These are phyloP conservation scores for Trypanosomatidae sp. DNA, from an alignment of 208 protist genomes.

Conservation along the genomic window DNA sequence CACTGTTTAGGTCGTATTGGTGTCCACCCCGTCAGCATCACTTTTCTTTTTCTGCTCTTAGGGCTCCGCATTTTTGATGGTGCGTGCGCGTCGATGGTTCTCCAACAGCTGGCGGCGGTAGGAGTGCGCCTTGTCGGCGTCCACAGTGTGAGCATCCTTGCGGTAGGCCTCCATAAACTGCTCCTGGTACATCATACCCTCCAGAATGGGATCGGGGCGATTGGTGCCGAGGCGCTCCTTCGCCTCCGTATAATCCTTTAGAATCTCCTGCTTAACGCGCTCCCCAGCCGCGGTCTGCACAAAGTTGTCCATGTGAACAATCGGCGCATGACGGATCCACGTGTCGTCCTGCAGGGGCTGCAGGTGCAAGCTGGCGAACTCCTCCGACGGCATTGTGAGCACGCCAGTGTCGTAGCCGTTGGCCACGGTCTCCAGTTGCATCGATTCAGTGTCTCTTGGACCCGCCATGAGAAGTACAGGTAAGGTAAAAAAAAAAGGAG, in stretches of 20 bases:
- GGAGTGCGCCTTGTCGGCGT: constrained; percentile 40
- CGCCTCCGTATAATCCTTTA: constrained; percentile 63
- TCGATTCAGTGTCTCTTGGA: not conserved
- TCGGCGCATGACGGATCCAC: constrained; percentile 74
- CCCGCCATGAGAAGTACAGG: constrained; percentile 3
- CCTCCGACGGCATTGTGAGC: constrained; percentile 63
- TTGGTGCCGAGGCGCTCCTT: constrained; percentile 18
- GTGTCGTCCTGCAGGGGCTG: constrained; percentile 85
- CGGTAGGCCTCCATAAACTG: constrained; percentile 79
- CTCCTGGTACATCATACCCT: constrained; percentile 83
- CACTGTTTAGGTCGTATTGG: not conserved
- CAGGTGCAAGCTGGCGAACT: constrained; percentile 62
- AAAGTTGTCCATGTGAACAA: constrained; percentile 72
- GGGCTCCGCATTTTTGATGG: constrained; percentile 23
- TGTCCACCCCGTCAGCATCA: too few species aligned
- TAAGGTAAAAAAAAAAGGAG: not conserved
- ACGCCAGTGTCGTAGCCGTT: not conserved
- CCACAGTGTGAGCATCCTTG: constrained; percentile 30
- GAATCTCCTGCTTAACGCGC: constrained; percentile 72
- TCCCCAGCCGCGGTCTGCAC: constrained; percentile 55
- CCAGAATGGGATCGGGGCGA: constrained; percentile 64
- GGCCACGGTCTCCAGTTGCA: constrained; percentile 2
- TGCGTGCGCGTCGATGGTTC: constrained; percentile 39
- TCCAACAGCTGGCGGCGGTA: constrained; percentile 59
- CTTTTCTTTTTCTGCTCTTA: not conserved